Conservation (phyloP, 108 stramenopile species). For the Parietichytrium sp. region DNA sequence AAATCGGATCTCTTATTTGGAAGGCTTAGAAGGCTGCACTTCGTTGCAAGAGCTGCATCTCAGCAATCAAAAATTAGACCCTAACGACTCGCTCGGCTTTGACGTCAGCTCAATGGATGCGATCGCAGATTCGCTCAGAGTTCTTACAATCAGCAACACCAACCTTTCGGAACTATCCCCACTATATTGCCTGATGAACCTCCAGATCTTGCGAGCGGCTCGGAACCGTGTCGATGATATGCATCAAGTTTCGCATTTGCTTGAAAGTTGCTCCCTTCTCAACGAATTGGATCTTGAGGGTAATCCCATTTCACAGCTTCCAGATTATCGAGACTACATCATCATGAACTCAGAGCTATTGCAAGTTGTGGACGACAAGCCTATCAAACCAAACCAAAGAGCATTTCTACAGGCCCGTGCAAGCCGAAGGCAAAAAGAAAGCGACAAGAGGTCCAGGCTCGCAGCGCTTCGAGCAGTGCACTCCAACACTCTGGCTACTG, state of each 20-base stretch:
- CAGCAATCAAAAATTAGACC: background rate
- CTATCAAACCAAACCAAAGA: background rate
- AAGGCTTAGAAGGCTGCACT: background rate
- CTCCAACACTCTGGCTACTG: too few relatives aligned
- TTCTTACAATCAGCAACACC: background rate
- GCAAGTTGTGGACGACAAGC: background rate
- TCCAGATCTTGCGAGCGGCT: background rate
- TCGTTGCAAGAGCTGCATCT: constrained; percentile 10
- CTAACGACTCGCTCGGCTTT: background rate
- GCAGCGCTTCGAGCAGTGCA: too few relatives aligned
- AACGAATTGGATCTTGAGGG: background rate
- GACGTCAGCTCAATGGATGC: background rate
- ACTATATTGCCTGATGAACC: background rate
- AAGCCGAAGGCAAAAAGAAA: background rate
- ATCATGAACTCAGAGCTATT: background rate
- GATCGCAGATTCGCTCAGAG: background rate
- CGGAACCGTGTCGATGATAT: background rate
- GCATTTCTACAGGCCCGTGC: constrained; percentile 6
- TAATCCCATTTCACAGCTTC: background rate
- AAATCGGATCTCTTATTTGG: background rate
- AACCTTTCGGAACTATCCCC: background rate
- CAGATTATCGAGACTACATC: background rate
- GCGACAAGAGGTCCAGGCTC: too few relatives aligned
- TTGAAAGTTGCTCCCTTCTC: background rate
- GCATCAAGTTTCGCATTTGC: background rate